These are phyloP conservation scores for Stygiomarasmius scandens DNA, from an alignment of 1,284 basidiomycete genomes.

Conservation along the genomic window DNA sequence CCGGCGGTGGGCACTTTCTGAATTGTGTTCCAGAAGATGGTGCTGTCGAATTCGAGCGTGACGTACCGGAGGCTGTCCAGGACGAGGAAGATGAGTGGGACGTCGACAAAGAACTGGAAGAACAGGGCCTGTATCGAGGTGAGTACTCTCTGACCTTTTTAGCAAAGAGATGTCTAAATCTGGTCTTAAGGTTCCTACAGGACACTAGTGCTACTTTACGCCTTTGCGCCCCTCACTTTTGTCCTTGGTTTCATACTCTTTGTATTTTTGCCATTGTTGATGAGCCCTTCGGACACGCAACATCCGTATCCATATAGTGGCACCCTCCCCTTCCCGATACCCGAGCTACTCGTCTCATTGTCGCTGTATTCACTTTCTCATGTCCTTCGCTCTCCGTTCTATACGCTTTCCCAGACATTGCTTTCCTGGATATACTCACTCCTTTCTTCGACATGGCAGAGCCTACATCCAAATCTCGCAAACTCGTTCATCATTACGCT, in stretches of 20 bases:
- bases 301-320: constrained; percentile 42
- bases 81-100: constrained; percentile 32
- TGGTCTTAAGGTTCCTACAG: constrained; percentile 59
- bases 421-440: constrained; percentile 31
- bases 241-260: constrained; percentile 50
- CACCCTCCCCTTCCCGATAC: constrained; percentile 58
- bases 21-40: constrained; percentile 53
- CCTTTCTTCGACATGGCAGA: constrained; percentile 15
- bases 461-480: constrained; percentile 19
- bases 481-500: constrained; percentile 34
- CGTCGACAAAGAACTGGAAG: constrained; percentile 57
- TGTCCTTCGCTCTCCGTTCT: constrained; percentile 56
- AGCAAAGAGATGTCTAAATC: constrained; percentile 9
- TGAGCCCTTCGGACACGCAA: constrained; percentile 40
- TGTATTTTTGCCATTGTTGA: constrained; percentile 47
- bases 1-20: constrained; percentile 16
- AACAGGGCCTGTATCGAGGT: constrained; percentile 65
- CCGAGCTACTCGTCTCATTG: constrained; percentile 59
- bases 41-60: constrained; percentile 24
- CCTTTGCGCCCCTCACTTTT: constrained; percentile 57
- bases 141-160: constrained; percentile 17
- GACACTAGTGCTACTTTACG: constrained; percentile 52
- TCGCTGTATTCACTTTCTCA: constrained; percentile 64
- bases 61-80: constrained; percentile 24
- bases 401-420: constrained; percentile 34